A percentile compares a stretch with the other conserved stretches of the same genome.
Evolutionary conservation across 495 filamentous ascomycete genomes (phyloP).

Genomic region (Lophium mytilinum): DNA sequence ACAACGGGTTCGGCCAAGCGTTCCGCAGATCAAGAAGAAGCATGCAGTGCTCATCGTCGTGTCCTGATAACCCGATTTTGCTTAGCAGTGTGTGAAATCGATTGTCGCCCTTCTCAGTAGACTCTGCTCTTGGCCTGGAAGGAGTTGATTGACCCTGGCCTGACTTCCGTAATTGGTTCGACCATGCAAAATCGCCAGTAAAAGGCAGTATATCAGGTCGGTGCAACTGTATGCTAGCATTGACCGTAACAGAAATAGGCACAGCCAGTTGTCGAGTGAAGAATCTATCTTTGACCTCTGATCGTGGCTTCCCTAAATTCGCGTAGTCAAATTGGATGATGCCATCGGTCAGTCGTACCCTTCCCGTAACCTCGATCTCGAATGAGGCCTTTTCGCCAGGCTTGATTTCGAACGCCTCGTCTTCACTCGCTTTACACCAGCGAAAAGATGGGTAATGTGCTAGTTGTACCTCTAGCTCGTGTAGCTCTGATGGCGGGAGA

Average conservation of each 20-base stretch:
- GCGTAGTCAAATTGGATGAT: slow-evolving; percentile 80
- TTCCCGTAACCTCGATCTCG: slow-evolving; percentile 76
- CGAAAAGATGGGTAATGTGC: slow-evolving; percentile 65
- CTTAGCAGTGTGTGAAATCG: slow-evolving; percentile 20
- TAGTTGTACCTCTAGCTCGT: slow-evolving; percentile 75
- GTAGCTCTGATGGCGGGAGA: slow-evolving; percentile 64
- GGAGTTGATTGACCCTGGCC: neutral
- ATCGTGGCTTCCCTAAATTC: slow-evolving; percentile 52
- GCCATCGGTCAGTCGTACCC: slow-evolving; percentile 73
- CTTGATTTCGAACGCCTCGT: slow-evolving; percentile 44
- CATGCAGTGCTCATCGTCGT: slow-evolving; percentile 61
- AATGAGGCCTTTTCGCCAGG: slow-evolving; percentile 65
- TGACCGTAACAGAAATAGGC: slow-evolving; percentile 81
- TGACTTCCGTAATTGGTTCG: slow-evolving; percentile 26
- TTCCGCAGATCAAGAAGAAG: slow-evolving; percentile 80
- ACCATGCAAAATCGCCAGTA: slow-evolving; percentile 47
- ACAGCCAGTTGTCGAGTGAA: slow-evolving; percentile 78
- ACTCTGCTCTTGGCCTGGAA: neutral
- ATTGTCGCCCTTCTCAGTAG: slow-evolving; percentile 13
- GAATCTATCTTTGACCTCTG: slow-evolving; percentile 61
- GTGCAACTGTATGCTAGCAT: slow-evolving; percentile 74
- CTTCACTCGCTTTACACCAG: slow-evolving; percentile 46
- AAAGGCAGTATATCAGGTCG: slow-evolving; percentile 74
- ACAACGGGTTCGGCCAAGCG: slow-evolving; percentile 71
- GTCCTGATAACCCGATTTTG: slow-evolving; percentile 6